These are phyloP conservation scores for Ochromonas danica DNA, from an alignment of 108 stramenopile genomes.

Conservation along the genomic window DNA sequence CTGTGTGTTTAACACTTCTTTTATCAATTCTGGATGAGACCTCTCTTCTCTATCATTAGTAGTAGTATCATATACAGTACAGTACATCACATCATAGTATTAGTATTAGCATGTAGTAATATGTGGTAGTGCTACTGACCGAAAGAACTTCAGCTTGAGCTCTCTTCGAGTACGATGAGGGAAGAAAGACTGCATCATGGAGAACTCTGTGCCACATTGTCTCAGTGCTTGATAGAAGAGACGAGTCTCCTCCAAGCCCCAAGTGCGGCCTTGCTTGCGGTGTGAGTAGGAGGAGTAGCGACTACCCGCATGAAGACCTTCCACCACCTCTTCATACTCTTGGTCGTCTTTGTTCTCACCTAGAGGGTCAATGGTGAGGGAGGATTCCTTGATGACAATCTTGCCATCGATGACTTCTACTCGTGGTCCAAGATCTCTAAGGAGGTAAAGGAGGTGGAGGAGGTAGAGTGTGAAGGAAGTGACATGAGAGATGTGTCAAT, in stretches of 20 bases:
- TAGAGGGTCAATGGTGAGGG: not conserved
- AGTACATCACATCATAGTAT: no score
- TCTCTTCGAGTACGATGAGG: not conserved
- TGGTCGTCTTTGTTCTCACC: not conserved
- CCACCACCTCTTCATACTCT: not conserved
- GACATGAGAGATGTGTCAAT: no score
- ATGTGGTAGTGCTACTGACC: not conserved
- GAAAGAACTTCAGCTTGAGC: not conserved
- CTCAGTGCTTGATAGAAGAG: not conserved
- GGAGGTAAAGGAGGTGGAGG: no score
- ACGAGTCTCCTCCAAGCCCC: not conserved
- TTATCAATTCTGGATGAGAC: not conserved
- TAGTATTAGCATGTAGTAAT: no score
- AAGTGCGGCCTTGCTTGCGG: not conserved
- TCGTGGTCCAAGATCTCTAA: no score
- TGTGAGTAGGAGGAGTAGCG: not conserved
- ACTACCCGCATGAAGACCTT: not conserved
- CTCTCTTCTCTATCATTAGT: not conserved
- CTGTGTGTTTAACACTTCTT: not conserved
- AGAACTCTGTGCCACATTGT: not conserved
- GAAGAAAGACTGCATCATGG: not conserved
- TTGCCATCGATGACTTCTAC: not conserved
- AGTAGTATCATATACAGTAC: no score
- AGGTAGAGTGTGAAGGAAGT: no score
- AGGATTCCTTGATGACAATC: slow-evolving; percentile 1